Percentiles rank a stretch among this genome's conserved stretches.
phyloP scores from a whole-genome alignment of 2,329 filamentous ascomycete genomes.

The Penicillium sp. region DNA sequence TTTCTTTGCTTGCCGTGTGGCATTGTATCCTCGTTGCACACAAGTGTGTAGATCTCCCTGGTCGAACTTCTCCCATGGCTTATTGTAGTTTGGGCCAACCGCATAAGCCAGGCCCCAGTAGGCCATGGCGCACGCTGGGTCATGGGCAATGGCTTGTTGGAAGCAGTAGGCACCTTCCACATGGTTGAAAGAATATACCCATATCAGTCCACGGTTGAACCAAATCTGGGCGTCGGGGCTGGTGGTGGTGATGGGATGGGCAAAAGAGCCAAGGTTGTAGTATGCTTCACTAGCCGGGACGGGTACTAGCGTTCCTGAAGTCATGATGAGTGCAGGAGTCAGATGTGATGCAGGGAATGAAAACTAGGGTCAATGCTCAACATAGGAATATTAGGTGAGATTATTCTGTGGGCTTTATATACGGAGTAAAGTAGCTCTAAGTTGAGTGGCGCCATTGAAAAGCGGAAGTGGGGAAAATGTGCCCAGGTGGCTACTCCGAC shows the following conservation, averaged over 20 bases:
- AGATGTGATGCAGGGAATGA: no score
- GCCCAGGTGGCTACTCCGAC: not conserved
- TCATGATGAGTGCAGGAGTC: not conserved
- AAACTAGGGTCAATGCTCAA: no score
- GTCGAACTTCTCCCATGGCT: constrained; percentile 51
- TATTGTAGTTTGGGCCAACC: constrained; percentile 53
- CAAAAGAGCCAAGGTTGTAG: constrained; percentile 59
- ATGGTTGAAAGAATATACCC: constrained; percentile 75
- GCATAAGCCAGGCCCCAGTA: constrained; percentile 52
- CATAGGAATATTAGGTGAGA: not conserved
- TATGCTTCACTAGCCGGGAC: constrained; percentile 23
- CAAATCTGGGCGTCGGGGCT: constrained; percentile 57
- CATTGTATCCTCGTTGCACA: constrained; percentile 47
- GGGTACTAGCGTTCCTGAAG: not conserved
- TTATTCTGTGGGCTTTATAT: not conserved
- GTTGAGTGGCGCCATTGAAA: not conserved
- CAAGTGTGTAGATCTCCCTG: constrained; percentile 37
- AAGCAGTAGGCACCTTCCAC: constrained; percentile 61
- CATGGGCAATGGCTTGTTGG: constrained; percentile 40
- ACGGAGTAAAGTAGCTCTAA: no score
- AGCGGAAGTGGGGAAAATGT: not conserved
- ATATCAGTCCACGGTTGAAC: constrained; percentile 71
- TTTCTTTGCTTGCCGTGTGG: constrained; percentile 44
- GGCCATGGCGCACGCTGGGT: constrained; percentile 44
- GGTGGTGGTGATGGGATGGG: constrained; percentile 54